These are phyloP conservation scores for Bocquillonia castaneifolia DNA, from an alignment of 441 rosid genomes.

Conservation along the genomic window DNA sequence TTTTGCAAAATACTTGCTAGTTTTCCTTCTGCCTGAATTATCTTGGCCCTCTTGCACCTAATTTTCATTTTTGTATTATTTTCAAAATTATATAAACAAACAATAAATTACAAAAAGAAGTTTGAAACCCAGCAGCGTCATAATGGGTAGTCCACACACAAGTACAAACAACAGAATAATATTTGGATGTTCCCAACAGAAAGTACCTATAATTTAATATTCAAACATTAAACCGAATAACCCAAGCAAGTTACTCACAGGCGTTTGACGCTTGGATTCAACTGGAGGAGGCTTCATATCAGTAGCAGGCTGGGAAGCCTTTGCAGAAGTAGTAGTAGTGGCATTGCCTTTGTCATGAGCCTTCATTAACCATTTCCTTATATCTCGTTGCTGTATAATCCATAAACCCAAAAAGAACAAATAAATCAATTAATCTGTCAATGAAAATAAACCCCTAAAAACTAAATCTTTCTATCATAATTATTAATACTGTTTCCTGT, in stretches of 20 bases:
- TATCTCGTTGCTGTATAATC: slow-evolving; percentile 74
- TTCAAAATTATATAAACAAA: background rate
- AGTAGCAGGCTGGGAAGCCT: slow-evolving; percentile 33
- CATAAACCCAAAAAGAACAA: background rate
- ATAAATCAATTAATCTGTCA: background rate
- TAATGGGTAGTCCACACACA: background rate
- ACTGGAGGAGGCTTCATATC: slow-evolving; percentile 25
- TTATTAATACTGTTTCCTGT: no score
- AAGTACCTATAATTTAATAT: background rate
- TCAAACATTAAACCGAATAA: background rate
- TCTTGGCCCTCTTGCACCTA: slow-evolving; percentile 48
- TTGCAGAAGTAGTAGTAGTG: slow-evolving; percentile 34
- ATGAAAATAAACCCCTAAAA: background rate
- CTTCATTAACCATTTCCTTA: slow-evolving; percentile 93
- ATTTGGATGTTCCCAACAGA: no score
- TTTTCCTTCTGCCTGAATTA: slow-evolving; percentile 63
- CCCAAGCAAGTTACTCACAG: slow-evolving; percentile 38
- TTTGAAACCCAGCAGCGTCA: background rate
- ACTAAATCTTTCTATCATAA: no score
- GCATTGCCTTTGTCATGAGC: slow-evolving; percentile 67
- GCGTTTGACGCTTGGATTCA: slow-evolving; percentile 26
- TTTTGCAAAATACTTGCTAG: slow-evolving; percentile 86
- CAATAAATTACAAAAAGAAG: background rate
- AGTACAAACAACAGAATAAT: no score
- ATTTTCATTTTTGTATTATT: no score